phyloP scores from a whole-genome alignment of 2,329 filamentous ascomycete genomes.

The Didymella keratinophila region DNA sequence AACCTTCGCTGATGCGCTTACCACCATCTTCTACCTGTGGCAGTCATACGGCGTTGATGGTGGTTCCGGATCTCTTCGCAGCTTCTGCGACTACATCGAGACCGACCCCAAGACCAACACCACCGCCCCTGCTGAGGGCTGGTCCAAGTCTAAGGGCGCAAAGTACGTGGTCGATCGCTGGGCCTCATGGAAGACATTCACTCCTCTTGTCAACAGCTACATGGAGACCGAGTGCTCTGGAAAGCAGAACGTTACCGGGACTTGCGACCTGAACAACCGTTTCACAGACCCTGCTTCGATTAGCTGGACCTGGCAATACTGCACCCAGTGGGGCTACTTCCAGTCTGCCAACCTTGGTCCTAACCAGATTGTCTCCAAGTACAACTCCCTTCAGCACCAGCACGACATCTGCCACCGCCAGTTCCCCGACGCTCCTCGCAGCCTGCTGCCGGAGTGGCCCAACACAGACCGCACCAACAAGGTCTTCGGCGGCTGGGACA shows the following conservation, averaged over 20 bases:
- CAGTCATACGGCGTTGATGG: conserved; percentile 56
- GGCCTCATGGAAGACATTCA: conserved; percentile 52
- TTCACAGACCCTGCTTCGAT: conserved; percentile 51
- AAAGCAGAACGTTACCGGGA: conserved; percentile 28
- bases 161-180: conserved; percentile 54
- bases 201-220: conserved; percentile 50
- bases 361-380: conserved; percentile 57
- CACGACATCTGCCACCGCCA: conserved; percentile 58
- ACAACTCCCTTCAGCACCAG: conserved; percentile 56
- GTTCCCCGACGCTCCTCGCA: conserved; percentile 54
- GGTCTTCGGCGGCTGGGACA: conserved; percentile 59
- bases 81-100: conserved; percentile 59
- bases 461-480: conserved; percentile 51
- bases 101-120: conserved; percentile 50
- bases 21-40: conserved; percentile 53
- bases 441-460: conserved; percentile 54
- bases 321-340: conserved; percentile 61
- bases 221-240: conserved; percentile 53
- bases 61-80: conserved; percentile 42
- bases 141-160: conserved; percentile 52
- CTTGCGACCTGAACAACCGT: conserved; percentile 51
- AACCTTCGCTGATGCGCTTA: conserved; percentile 57
- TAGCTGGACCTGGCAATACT: conserved; percentile 62
- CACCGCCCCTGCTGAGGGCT: conserved; percentile 52
- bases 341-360: conserved; percentile 59